phyloP scores from a whole-genome alignment of 441 rosid genomes.

The Erodium texanum region DNA sequence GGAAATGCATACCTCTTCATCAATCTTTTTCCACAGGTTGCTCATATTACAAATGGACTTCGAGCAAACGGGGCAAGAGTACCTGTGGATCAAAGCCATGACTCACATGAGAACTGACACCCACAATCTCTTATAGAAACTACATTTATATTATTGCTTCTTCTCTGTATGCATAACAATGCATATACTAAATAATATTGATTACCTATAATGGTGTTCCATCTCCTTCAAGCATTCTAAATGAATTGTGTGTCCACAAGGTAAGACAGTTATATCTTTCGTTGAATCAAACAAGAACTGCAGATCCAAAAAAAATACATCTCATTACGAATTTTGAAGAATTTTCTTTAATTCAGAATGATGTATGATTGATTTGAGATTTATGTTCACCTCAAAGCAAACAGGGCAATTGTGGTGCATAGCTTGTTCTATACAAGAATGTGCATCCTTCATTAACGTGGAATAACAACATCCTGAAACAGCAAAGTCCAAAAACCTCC shows the following conservation, averaged over 20 bases:
- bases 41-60: constrained; percentile 74
- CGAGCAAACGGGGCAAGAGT: constrained; percentile 79
- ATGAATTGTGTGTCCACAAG: constrained; percentile 72
- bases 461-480: constrained; percentile 65
- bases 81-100: constrained; percentile 32
- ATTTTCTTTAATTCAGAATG: background rate
- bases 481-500: background rate
- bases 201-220: constrained; percentile 50
- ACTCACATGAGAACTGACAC: background rate
- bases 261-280: constrained; percentile 49
- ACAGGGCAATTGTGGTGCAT: constrained; percentile 87
- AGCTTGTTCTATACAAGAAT: constrained; percentile 65
- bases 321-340: background rate
- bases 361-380: background rate
- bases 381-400: constrained; percentile 68
- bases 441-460: constrained; percentile 44
- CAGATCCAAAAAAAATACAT: constrained; percentile 1
- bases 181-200: background rate
- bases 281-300: constrained; percentile 70
- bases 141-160: constrained; percentile 12
- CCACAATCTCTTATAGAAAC: background rate
- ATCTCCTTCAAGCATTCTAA: constrained; percentile 54
- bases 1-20: constrained; percentile 25
- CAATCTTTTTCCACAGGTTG: constrained; percentile 52
- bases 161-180: no score